Base-by-base conservation (phyloP, 352 stramenopile species). In the Ophiocytium majus region DNA sequence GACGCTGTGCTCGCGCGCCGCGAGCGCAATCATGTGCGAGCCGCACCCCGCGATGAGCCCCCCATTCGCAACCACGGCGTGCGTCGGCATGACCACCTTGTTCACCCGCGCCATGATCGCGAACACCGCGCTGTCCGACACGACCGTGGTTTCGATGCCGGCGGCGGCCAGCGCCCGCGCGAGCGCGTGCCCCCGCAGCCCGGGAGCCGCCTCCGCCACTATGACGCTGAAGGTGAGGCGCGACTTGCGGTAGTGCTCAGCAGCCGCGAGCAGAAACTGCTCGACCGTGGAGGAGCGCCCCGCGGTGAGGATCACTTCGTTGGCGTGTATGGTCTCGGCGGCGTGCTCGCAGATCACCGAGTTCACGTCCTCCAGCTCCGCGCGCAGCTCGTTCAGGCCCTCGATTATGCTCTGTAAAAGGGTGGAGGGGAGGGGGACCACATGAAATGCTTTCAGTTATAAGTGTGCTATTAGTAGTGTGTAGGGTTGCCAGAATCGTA, bases 71-170 rank as follows among this genome's bases (percentile, higher is more conserved):
- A 99, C 93, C 34, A 99, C 95, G 10, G 96, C 96, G 57, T 97
- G 94, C 0, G 96, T 95, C 5, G 95, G 94, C n/a, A 99, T 91
- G 66, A 98, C 92, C 17, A 98, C 93, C 90, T 99, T 99, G 92
- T 99, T 99, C 43, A 99, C 96, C 33, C 97, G 93, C 28, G 96
- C 95, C 97, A 99, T 99, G 86, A 99, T 95, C 17, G 96, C 96
- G 88, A 98, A 99, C 50, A 98, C 95, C 1, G 95, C 96, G 84
- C 94, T 97, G 90, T 99, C 97, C 10, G 94, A 94, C 89, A 99
- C 98, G 23, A 99, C 92, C 35, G 95, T 98, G 34, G 84, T 87
- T n/a, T 89, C 86, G 49, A 90, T 89, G 37, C 86, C 86, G 23
- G 84, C 83, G 66, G 82, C 83, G 19, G 86, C 83, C 33, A 89